Evolutionary conservation across 768 basidiomycete species (phyloP).

Genomic region (Pholiota molesta): DNA sequence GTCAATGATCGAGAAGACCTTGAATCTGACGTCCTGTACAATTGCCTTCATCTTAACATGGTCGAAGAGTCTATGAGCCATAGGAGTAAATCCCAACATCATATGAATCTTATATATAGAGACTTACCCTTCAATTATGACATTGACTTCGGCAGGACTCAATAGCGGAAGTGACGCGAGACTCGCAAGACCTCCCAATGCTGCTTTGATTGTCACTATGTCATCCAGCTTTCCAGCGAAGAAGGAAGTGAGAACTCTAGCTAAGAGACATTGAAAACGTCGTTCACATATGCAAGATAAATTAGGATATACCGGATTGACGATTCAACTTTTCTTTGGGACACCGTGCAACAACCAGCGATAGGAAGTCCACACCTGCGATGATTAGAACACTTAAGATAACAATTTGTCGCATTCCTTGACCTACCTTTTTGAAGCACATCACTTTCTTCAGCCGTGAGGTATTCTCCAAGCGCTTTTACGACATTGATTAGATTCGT

Average conservation of each 20-base stretch:
- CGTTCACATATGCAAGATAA: conserved; percentile 2
- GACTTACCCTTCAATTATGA: conserved; percentile 62
- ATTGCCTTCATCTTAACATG: conserved; percentile 83
- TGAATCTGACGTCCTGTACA: conserved; percentile 80
- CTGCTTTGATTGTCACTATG: conserved; percentile 79
- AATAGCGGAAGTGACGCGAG: conserved; percentile 67
- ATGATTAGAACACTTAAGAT: conserved; percentile 1
- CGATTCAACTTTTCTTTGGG: conserved; percentile 69
- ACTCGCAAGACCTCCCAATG: conserved; percentile 73
- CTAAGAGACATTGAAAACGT: conserved; percentile 40
- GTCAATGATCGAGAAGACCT: conserved; percentile 83
- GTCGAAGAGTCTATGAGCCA: conserved; percentile 59
- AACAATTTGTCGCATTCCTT: not conserved
- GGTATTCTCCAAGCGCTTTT: conserved; percentile 83
- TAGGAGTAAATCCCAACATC: conserved; percentile 4
- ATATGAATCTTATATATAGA: not conserved
- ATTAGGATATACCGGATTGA: conserved; percentile 70
- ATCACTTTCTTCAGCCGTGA: conserved; percentile 84
- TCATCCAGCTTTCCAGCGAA: conserved; percentile 88
- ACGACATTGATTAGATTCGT: conserved; percentile 76
- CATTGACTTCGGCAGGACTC: conserved; percentile 62
- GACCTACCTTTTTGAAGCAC: conserved; percentile 75
- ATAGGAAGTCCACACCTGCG: conserved; percentile 83
- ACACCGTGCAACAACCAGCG: conserved; percentile 64
- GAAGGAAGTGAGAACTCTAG: conserved; percentile 81